Evolutionary conservation across 768 basidiomycete species (phyloP), one percentile per base, ranked within the genome.

Genomic region (Termitomyces bulborhizus): DNA sequence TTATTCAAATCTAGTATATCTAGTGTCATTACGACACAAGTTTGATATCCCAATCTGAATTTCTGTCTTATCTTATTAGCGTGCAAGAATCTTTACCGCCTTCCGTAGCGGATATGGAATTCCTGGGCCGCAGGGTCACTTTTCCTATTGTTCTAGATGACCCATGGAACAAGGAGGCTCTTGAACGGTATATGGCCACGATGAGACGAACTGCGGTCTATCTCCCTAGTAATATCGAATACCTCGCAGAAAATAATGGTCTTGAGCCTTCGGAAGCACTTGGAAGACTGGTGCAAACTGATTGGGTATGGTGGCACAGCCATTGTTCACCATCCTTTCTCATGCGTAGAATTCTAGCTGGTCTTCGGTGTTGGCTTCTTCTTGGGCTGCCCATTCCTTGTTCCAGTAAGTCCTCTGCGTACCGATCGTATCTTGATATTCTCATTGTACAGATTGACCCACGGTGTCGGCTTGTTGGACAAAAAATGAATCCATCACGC

Each of bases 401-500:
- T 85, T 4, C 82, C 83, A 21, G 83, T 81, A 51, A 58, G 76
- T 57, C n/a, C 24, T 45, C 21, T 5, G 13, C 44, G 24, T 27
- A 3, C n/a, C 11, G 18, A 6, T n/a, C 13, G n/a, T 21, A 21
- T 21, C 21, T 39, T 27, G 5, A n/a, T 29, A 9, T 27, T 48
- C 11, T 27, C 9, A 26, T 15, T 31, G 6, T 21, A 15, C 56
- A 37, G 81, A 74, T 85, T 16, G 82, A 84, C 61, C 81, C 80
- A 7, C 71, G 81, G 31, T 79, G 77, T 55, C 71, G 84, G 37
- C 65, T 88, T 0, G 74, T 83, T 5, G 84, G 81, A 0, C 86
- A 87, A 56, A 89, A 88, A 66, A 86, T 87, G 82, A 88, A 88
- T 53, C 86, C 86, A 0, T 85, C 84, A 0, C 71, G 86, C 7